Percentiles rank a stretch among this genome's conserved stretches.
Evolutionary conservation across 805 yeast species (phyloP).

Genomic region (Cyberlindnera bimundalis): DNA sequence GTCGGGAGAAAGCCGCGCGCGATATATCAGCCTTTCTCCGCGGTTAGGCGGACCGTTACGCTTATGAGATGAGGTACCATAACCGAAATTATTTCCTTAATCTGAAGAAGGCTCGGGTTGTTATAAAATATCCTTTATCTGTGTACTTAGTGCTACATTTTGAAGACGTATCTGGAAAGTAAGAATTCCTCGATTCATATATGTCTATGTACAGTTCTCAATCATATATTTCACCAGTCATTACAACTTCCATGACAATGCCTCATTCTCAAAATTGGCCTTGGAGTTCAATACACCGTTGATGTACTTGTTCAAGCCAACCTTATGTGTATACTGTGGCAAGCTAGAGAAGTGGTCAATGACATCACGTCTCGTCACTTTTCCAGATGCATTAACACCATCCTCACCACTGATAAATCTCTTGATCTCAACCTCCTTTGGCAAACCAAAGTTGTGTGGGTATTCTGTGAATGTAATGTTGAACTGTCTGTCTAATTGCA

Average conservation of each 20-base stretch:
- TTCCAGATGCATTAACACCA: slow-evolving; percentile 30
- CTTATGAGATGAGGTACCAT: too few species aligned
- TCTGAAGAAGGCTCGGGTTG: too few species aligned
- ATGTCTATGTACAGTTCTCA: not conserved
- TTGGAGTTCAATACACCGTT: slow-evolving; percentile 46
- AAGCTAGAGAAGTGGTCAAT: slow-evolving; percentile 53
- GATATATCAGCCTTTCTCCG: too few species aligned
- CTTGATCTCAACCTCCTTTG: slow-evolving; percentile 63
- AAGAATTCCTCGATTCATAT: too few species aligned
- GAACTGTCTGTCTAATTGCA: slow-evolving; percentile 29
- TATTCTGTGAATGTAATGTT: slow-evolving; percentile 41
- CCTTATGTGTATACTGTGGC: slow-evolving; percentile 41
- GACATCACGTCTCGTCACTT: slow-evolving; percentile 60
- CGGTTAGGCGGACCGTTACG: too few species aligned
- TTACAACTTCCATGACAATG: slow-evolving; percentile 23
- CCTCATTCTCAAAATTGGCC: slow-evolving; percentile 11
- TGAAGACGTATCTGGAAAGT: too few species aligned
- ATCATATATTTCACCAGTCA: not conserved
- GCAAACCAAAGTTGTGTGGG: slow-evolving; percentile 68
- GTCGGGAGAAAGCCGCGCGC: too few species aligned
- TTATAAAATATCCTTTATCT: too few species aligned
- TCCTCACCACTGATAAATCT: slow-evolving; percentile 68
- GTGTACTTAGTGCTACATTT: too few species aligned
- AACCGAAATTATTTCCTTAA: too few species aligned
- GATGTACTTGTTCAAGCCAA: slow-evolving; percentile 62